Percentiles rank a stretch among this genome's conserved stretches.
These are phyloP conservation scores for Clarireedia hainanense DNA, from an alignment of 2,329 filamentous ascomycete species.

Conservation along the genomic window DNA sequence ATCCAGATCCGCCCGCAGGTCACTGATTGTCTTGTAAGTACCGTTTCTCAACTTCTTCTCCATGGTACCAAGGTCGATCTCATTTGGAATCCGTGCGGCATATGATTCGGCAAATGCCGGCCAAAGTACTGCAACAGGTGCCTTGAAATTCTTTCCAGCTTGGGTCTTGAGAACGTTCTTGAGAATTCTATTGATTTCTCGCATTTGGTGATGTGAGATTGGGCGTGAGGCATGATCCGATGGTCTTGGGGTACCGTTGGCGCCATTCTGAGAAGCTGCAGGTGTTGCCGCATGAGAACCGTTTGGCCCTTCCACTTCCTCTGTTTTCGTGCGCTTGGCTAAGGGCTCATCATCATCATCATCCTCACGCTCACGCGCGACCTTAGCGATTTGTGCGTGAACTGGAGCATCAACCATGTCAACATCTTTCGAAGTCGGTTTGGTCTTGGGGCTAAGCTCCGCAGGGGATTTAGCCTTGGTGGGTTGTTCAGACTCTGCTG, in stretches of 20 bases:
- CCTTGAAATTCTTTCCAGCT: slow-evolving; percentile 65
- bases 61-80: slow-evolving; percentile 79
- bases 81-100: slow-evolving; percentile 58
- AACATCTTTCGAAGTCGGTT: slow-evolving; percentile 16
- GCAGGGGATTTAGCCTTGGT: not conserved
- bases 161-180: slow-evolving; percentile 81
- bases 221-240: slow-evolving; percentile 2
- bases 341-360: slow-evolving; percentile 59
- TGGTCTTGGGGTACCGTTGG: slow-evolving; percentile 19
- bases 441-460: not conserved
- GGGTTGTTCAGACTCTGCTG: not conserved
- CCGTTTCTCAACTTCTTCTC: slow-evolving; percentile 66
- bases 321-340: slow-evolving; percentile 75
- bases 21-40: slow-evolving; percentile 61
- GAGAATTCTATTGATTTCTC: slow-evolving; percentile 57
- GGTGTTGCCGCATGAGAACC: slow-evolving; percentile 19
- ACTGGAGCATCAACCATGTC: slow-evolving; percentile 29
- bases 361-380: slow-evolving; percentile 69
- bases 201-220: slow-evolving; percentile 52
- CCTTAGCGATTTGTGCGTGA: slow-evolving; percentile 40
- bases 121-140: slow-evolving; percentile 69
- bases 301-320: slow-evolving; percentile 31
- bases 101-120: slow-evolving; percentile 70
- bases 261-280: slow-evolving; percentile 5
- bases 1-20: slow-evolving; percentile 66